Conservation (phyloP, 2,329 filamentous ascomycete species). For the Cercospora sp. region DNA sequence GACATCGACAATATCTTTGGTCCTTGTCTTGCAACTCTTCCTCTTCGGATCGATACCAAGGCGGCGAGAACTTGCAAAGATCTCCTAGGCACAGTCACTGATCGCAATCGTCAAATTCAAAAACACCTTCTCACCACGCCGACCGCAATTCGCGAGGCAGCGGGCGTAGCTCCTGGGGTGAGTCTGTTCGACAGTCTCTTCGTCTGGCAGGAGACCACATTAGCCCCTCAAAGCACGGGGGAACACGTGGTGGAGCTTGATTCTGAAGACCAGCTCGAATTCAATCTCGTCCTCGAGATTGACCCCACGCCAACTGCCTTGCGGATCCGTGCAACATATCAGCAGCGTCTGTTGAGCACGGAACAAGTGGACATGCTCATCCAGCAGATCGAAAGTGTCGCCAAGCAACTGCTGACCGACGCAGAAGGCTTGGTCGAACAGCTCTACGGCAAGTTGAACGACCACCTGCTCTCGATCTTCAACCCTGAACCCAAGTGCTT, state of each 20-base stretch:
- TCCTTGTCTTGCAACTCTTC: conserved; percentile 75
- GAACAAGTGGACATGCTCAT: conserved; percentile 59
- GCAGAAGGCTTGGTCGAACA: conserved; percentile 40
- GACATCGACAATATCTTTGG: conserved; percentile 74
- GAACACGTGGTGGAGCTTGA: conserved; percentile 56
- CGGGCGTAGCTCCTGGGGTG: conserved; percentile 56
- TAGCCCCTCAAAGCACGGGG: conserved; percentile 34
- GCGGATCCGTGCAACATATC: conserved; percentile 57
- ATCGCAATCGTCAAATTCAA: conserved; percentile 65
- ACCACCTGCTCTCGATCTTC: conserved; percentile 42
- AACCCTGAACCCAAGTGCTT: conserved; percentile 42
- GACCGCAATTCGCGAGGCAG: conserved; percentile 66
- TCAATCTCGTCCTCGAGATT: conserved; percentile 72
- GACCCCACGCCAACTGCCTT: conserved; percentile 60
- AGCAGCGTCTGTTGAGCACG: conserved; percentile 55
- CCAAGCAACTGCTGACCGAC: conserved; percentile 46
- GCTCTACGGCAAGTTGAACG: conserved; percentile 34
- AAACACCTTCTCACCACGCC: conserved; percentile 65
- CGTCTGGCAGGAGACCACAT: conserved; percentile 77
- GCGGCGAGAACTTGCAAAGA: conserved; percentile 57
- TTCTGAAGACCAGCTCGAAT: conserved; percentile 73
- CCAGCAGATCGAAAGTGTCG: conserved; percentile 61
- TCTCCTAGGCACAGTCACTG: conserved; percentile 64
- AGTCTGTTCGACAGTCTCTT: conserved; percentile 74
- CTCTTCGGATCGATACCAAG: conserved; percentile 64